Base-by-base conservation (phyloP, 2,329 filamentous ascomycete genomes). In the Aureobasidium sp. region DNA sequence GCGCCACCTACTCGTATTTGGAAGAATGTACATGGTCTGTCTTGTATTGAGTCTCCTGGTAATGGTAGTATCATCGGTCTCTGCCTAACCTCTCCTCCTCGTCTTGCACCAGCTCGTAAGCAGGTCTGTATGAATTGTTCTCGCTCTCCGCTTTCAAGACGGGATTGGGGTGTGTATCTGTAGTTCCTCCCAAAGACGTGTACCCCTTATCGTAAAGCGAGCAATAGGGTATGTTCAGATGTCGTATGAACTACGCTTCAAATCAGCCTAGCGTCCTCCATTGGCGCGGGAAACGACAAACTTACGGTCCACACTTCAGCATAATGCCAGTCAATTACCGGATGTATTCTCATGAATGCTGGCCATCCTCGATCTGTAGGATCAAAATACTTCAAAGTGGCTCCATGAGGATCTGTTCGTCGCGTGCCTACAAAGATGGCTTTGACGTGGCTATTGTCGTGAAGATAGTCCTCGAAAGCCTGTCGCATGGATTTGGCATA, bases 251-350 rank as follows among this genome's bases (percentile, higher is more conserved):
- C 87, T 91, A 34, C 49, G 10, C 41, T 10, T 13, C 37, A 41
- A 9, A 48, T 66, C 45, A 65, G 63, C 48, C 27, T 13, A 34
- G 21, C 16, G 16, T 32, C 44, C 36, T 11, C 9, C 29, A 7
- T 45, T 11, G 7, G 16, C 16, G 36, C 41, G 7, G 1, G 16
- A 9, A 54, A 47, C 16, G 10, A 53, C 21, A 14, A 16, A 81
- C 90, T 79, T 71, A 95, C 91, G 21, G 86, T 85, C 94, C 94
- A 97, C 59, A 97, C 93, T 73, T 97, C 93, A 11, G 85, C 84
- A 74, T 97, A 96, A 73, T 94, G 90, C 94, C 94, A 99, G 75
- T 99, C 94, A 70, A 99, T 92, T 10, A 99, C 89, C 0, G 94
- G 93, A 74, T 99, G 91, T 63, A 97, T 82, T 62, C 94, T 85